Evolutionary conservation across 2,329 filamentous ascomycete species (phyloP), one percentile per base, ranked within the genome.

Genomic region (Zymoseptoria passerinii): DNA sequence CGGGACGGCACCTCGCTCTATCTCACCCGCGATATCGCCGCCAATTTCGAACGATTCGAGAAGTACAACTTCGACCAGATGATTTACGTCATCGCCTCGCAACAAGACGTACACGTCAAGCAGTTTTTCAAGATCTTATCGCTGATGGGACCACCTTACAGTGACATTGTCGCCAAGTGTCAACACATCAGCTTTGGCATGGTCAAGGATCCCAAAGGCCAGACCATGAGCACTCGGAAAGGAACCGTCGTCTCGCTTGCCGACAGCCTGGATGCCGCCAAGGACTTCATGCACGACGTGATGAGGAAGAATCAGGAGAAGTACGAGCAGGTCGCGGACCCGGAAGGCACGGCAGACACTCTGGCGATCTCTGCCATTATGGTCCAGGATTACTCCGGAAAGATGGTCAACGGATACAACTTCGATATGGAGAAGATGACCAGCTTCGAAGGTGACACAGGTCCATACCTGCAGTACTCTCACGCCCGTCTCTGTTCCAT

Each of bases 341-440:
- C 92, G 0, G 85, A 84, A 56, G 82, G 83, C 56, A 88, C 86
- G 8, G 91, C 94, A 61, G 94, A 97, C 76, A 90, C 83, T 9
- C 82, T 97, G 2, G 94, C 92, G 63, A 96, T 97, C 71, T 92
- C 88, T 64, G 88, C 89, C 70, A 92, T 97, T 71, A 97, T 97
- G 91, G 90, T 96, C 19, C 92, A 97, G 75, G 94, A 97, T 71
- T 96, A 97, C 90, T 88, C 84, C 65, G 94, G 92, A 73, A 97
- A 96, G 83, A 84, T 89, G 86, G 78, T 85, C 70, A 84, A 85
- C 74, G 81, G 83, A 67, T 85, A 88, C 73, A 78, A 81, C 58
- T 92, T 92, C 75, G 86, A 92, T 76, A 85, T 91, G 80, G 84
- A 90, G 59, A 81, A 83, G 64, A 92, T 94, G 87, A 88, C 85